Percentiles rank a stretch among this genome's conserved stretches.
Evolutionary conservation across 148 eudicot species (phyloP).

Genomic region (Vaccinium macrocarpon): DNA sequence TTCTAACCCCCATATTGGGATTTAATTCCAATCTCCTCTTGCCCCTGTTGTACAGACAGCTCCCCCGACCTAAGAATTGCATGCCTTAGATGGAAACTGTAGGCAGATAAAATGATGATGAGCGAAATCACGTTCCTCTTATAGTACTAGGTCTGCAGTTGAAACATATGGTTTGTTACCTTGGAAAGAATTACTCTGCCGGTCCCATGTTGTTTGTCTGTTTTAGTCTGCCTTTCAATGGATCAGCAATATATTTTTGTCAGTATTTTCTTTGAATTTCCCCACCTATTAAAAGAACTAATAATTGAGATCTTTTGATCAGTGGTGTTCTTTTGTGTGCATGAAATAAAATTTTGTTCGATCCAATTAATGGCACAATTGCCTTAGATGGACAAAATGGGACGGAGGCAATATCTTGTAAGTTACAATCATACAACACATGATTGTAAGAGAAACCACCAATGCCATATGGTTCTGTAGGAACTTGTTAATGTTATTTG

Average conservation of each 20-base stretch:
- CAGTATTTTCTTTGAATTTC: background rate
- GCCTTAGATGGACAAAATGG: background rate
- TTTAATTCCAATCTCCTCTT: too few relatives aligned
- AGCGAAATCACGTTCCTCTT: background rate
- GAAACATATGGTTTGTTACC: background rate
- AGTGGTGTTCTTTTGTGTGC: background rate
- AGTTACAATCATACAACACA: background rate
- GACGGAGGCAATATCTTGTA: background rate
- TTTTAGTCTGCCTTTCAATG: too few relatives aligned
- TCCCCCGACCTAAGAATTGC: too few relatives aligned
- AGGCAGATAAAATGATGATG: constrained; percentile 3
- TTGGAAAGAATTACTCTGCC: background rate
- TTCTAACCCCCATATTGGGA: too few relatives aligned
- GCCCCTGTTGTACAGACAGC: too few relatives aligned
- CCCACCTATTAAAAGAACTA: background rate
- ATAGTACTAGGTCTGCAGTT: constrained; percentile 3
- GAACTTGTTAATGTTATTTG: background rate
- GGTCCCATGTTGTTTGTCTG: background rate
- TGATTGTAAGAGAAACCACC: background rate
- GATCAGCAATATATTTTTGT: background rate
- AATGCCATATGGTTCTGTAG: background rate
- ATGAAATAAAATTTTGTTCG: background rate
- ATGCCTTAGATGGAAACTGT: background rate
- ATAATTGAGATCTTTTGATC: background rate
- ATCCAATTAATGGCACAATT: background rate